Conservation (phyloP, 1,139 yeast genomes). For the Blastobotrys capitulatus region DNA sequence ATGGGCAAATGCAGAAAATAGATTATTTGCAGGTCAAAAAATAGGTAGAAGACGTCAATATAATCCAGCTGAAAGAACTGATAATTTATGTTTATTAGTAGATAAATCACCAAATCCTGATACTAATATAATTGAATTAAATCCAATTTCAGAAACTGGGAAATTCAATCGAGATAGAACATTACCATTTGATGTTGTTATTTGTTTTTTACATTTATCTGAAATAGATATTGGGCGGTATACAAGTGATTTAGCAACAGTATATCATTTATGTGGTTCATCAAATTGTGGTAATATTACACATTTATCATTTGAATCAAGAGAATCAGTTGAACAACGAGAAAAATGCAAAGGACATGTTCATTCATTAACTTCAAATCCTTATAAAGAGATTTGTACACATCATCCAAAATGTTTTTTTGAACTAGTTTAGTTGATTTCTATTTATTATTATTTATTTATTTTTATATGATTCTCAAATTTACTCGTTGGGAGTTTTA, state of each 20-base stretch:
- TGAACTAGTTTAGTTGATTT: not conserved
- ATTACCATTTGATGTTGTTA: conserved; percentile 8
- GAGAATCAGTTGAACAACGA: not conserved
- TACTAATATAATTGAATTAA: conserved; percentile 3
- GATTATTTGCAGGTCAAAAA: conserved; percentile 5
- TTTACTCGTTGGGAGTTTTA: too few species aligned
- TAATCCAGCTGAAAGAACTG: conserved; percentile 2
- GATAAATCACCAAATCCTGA: conserved; percentile 5
- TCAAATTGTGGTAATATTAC: conserved; percentile 4
- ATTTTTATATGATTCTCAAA: too few species aligned
- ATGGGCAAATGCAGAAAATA: conserved; percentile 9
- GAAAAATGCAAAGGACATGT: not conserved
- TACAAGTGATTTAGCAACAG: not conserved
- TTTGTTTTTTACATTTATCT: conserved; percentile 5
- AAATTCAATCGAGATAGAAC: conserved; percentile 3
- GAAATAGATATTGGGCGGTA: not conserved
- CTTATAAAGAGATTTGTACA: not conserved
- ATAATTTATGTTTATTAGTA: not conserved
- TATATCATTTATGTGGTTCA: conserved; percentile 8
- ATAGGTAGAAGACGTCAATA: conserved; percentile 3
- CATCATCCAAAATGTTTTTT: conserved; percentile 9
- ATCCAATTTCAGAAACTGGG: conserved; percentile 4
- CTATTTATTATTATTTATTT: not conserved
- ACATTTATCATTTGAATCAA: conserved; percentile 5
- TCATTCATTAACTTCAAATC: conserved; percentile 2